A percentile compares a stretch with the other conserved stretches of the same genome.
Evolutionary conservation across 345 rosid species (phyloP).

Genomic region (Populus ilicifolia): DNA sequence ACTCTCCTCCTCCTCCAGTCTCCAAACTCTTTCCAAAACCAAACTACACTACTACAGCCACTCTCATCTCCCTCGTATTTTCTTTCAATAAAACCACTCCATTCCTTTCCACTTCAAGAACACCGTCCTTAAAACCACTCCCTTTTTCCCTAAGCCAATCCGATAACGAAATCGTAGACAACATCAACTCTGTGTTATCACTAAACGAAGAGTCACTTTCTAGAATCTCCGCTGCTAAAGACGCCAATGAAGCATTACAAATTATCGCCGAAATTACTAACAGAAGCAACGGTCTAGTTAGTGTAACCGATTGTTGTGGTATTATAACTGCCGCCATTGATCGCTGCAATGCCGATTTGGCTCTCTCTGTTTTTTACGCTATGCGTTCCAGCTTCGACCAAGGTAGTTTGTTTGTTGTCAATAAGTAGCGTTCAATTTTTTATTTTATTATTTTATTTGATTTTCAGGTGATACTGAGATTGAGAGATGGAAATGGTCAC

Average conservation of each 20-base stretch:
- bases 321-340: conserved; percentile 58
- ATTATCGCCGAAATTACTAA: conserved; percentile 33
- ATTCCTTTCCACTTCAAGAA: not conserved
- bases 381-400: conserved; percentile 84
- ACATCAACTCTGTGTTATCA: conserved; percentile 21
- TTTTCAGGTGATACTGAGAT: conserved; percentile 51
- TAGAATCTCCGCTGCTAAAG: conserved; percentile 48
- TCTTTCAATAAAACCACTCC: not conserved
- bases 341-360: conserved; percentile 69
- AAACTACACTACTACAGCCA: conserved; percentile 16
- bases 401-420: conserved; percentile 30
- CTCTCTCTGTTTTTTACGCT: conserved; percentile 75
- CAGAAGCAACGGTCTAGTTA: conserved; percentile 43
- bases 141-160: conserved; percentile 36
- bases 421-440: not conserved
- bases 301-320: conserved; percentile 48
- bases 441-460: not conserved
- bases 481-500: conserved; percentile 84
- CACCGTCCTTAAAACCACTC: conserved; percentile 13
- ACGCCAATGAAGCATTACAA: conserved; percentile 61
- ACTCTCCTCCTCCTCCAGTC: conserved; percentile 27
- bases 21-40: conserved; percentile 17
- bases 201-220: conserved; percentile 38
- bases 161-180: conserved; percentile 23
- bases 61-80: conserved; percentile 31